phyloP scores from a whole-genome alignment of 2,329 filamentous ascomycete genomes.

The Cladosporium sphaerospermum region DNA sequence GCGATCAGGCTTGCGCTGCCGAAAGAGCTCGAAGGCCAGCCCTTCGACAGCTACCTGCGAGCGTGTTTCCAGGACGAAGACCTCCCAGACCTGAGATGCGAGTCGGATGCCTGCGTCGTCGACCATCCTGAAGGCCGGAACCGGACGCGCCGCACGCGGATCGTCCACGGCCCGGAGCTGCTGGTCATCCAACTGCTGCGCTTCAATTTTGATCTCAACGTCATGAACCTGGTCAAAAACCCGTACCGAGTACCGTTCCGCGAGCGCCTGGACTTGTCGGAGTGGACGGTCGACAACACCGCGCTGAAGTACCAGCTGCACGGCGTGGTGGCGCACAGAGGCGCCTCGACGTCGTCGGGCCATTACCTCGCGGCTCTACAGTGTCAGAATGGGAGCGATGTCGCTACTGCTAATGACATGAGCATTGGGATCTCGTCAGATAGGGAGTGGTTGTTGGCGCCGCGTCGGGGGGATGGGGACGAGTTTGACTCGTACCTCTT shows the following conservation, averaged over 20 bases:
- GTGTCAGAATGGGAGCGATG: constrained; percentile 16
- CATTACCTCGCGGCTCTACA: constrained; percentile 16
- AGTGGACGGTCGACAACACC: background rate
- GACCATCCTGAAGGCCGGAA: background rate
- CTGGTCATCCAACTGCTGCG: constrained; percentile 13
- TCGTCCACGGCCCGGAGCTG: constrained; percentile 11
- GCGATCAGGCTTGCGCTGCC: too few relatives aligned
- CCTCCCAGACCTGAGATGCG: background rate
- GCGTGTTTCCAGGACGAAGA: background rate
- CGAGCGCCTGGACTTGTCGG: background rate
- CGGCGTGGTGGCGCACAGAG: constrained; percentile 12
- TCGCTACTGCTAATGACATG: background rate
- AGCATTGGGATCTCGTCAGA: background rate
- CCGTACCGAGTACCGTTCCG: background rate
- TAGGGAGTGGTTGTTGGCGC: background rate
- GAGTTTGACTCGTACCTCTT: background rate
- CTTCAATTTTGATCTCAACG: background rate
- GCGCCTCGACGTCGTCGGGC: background rate
- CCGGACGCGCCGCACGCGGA: background rate
- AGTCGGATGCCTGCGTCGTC: background rate
- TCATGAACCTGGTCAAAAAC: background rate
- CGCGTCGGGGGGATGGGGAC: too few relatives aligned
- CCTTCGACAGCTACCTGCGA: too few relatives aligned
- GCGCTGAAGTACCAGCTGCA: background rate
- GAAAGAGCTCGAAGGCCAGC: too few relatives aligned